Percentiles rank a stretch among this genome's conserved stretches.
Evolutionary conservation across 805 yeast genomes (phyloP).

Genomic region (Komagataella pastoris): DNA sequence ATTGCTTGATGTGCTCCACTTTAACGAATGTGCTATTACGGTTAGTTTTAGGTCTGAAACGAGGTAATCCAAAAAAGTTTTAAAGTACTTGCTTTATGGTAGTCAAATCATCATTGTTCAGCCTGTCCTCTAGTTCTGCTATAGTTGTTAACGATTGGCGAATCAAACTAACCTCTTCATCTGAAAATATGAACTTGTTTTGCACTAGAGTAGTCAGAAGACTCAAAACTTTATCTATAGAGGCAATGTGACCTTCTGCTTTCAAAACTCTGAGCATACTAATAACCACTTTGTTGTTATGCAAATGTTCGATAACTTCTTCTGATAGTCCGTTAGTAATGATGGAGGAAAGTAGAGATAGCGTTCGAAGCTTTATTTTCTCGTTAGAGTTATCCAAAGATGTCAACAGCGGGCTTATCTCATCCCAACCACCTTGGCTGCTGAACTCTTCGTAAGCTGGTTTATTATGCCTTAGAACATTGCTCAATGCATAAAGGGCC

Average conservation of each 20-base stretch:
- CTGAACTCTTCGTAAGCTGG: constrained; percentile 40
- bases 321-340: constrained; percentile 36
- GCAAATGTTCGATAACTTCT: constrained; percentile 25
- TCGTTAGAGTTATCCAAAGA: constrained; percentile 10
- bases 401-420: constrained; percentile 20
- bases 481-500: constrained; percentile 67
- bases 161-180: constrained; percentile 25
- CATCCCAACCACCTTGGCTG: constrained; percentile 47
- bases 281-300: constrained; percentile 18
- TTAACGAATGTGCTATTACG: constrained; percentile 18
- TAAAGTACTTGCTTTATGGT: constrained; percentile 30
- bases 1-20: constrained; percentile 18
- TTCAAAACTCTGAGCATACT: constrained; percentile 19
- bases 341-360: constrained; percentile 47
- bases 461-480: constrained; percentile 55
- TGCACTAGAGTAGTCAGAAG: constrained; percentile 32
- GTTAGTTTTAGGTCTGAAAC: constrained; percentile 2
- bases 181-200: constrained; percentile 29
- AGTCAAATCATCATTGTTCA: constrained; percentile 41
- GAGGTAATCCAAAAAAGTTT: background rate
- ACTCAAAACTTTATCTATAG: constrained; percentile 44
- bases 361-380: constrained; percentile 36
- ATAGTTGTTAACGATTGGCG: constrained; percentile 21
- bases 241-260: constrained; percentile 26
- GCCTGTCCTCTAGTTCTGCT: constrained; percentile 29